Evolutionary conservation across 2,329 filamentous ascomycete genomes (phyloP), one percentile per base, ranked within the genome.

Genomic region (Blastomyces gilchristii): DNA sequence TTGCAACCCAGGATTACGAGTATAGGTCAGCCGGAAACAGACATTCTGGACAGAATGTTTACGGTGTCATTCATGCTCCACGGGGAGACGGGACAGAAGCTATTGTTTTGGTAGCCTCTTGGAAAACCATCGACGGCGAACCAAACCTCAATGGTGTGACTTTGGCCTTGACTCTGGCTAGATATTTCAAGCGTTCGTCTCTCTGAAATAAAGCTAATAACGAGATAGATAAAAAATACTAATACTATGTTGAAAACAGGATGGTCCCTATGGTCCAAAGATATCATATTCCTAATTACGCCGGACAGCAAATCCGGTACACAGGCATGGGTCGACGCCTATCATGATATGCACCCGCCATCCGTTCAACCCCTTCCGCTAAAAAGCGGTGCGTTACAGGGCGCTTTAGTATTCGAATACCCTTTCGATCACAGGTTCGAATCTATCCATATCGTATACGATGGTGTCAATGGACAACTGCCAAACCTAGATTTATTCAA

Each of bases 221-320:
- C 45, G 5, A 22, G 22, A 31, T 41, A 1, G 11, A 9, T 18
- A 41, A n/a, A 28, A 8, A 50, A 37, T 54, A 28, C 61, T 62
- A 58, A 49, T 22, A 43, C 25, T 49, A 28, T 50, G 53, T 37
- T 63, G 54, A 18, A 6, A n/a, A 37, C 59, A 87, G 85, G 88
- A 69, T 99, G 94, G 94, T 97, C 91, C 61, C 82, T 99, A 37
- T 99, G 94, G 94, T 97, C 92, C 64, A 99, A 99, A 76, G 94
- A 99, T 74, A 96, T 99, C 68, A 93, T 99, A 64, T 86, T 99
- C 69, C 78, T 99, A 6, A 83, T 99, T 57, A 87, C 94, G 0
- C 87, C 90, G 0, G 94, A 99, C 76, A 96, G 91, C 74, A 88
- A 87, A 64, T 88, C 90, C 12, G 94, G 93, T 0, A 90, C 91